phyloP scores from a whole-genome alignment of 352 stramenopile genomes.

The Pythium insidiosum region DNA sequence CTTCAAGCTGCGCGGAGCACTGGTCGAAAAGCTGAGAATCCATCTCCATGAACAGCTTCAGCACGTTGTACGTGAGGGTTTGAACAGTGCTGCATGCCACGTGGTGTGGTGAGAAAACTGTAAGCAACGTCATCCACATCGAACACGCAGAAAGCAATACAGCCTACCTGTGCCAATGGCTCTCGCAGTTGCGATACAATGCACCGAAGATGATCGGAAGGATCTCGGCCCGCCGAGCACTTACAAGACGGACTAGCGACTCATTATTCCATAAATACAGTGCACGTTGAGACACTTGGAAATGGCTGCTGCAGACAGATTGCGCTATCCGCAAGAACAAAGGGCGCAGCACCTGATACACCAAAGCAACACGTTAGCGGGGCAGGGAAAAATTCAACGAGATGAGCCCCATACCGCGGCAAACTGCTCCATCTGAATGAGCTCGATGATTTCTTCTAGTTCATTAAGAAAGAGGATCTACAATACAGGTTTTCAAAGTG shows the following conservation, averaged over 20 bases:
- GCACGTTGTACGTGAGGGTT: conserved; percentile 65
- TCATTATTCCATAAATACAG: conserved; percentile 99
- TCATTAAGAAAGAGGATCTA: conserved; percentile 98
- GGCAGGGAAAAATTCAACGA: too few species aligned
- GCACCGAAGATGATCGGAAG: conserved; percentile 83
- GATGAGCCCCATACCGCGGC: conserved; percentile 10
- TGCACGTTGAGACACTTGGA: conserved; percentile 94
- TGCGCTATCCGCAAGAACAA: conserved; percentile 77
- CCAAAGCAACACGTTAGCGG: too few species aligned
- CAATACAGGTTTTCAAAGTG: too few species aligned
- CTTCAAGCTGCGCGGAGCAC: conserved; percentile 49
- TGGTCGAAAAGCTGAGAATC: conserved; percentile 85
- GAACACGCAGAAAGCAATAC: too few species aligned
- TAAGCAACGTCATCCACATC: too few species aligned
- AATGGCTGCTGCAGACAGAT: conserved; percentile 93
- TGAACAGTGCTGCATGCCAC: conserved; percentile 89
- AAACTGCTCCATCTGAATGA: conserved; percentile 85
- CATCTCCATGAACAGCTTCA: conserved; percentile 79
- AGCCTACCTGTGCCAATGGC: conserved; percentile 89
- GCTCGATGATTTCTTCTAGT: conserved; percentile 97
- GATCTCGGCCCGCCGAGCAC: conserved; percentile 69
- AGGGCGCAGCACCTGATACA: conserved; percentile 70
- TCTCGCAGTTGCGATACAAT: conserved; percentile 45
- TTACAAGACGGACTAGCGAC: conserved; percentile 89
- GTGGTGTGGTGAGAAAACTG: too few species aligned